Conservation (phyloP, 257 asterid species). For the Hygrophila difformis region DNA sequence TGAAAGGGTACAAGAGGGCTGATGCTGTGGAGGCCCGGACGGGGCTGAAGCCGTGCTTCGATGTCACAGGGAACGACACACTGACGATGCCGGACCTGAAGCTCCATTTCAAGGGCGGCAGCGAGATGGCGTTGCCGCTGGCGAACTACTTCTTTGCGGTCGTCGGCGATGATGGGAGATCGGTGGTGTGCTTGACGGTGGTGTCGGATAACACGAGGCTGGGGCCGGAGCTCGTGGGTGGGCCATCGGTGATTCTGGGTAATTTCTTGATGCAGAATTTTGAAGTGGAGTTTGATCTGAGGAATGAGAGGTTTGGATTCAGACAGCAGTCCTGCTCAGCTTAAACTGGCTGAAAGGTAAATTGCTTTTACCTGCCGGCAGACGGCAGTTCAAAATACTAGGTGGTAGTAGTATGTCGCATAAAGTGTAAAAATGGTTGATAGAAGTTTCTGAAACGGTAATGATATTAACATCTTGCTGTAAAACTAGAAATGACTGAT, state of each 20-base stretch:
- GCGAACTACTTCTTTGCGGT: slow-evolving; percentile 54
- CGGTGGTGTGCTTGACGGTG: slow-evolving; percentile 39
- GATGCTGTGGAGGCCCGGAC: slow-evolving; percentile 34
- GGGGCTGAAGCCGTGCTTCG: slow-evolving; percentile 66
- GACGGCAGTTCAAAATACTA: not conserved
- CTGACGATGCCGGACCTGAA: slow-evolving; percentile 43
- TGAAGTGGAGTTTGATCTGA: slow-evolving; percentile 65
- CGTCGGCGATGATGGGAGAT: slow-evolving; percentile 22
- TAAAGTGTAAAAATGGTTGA: too few relatives aligned
- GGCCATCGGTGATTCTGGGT: slow-evolving; percentile 78
- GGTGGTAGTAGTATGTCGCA: too few relatives aligned
- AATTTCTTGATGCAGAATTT: slow-evolving; percentile 80
- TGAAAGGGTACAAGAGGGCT: slow-evolving; percentile 39
- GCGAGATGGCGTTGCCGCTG: slow-evolving; percentile 57
- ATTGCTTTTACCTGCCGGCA: not conserved
- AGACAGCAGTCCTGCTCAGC: slow-evolving; percentile 43
- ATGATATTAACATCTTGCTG: too few relatives aligned
- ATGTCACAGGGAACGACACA: slow-evolving; percentile 33
- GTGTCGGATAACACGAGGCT: slow-evolving; percentile 35
- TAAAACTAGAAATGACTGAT: too few relatives aligned
- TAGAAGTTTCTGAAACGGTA: too few relatives aligned
- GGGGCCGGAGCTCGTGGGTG: slow-evolving; percentile 30
- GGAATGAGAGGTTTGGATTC: slow-evolving; percentile 69
- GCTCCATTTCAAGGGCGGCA: slow-evolving; percentile 80
- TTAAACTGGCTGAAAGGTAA: too few relatives aligned